Conservation (phyloP, 345 rosid genomes). For the Eucalyptus sideroxylon region DNA sequence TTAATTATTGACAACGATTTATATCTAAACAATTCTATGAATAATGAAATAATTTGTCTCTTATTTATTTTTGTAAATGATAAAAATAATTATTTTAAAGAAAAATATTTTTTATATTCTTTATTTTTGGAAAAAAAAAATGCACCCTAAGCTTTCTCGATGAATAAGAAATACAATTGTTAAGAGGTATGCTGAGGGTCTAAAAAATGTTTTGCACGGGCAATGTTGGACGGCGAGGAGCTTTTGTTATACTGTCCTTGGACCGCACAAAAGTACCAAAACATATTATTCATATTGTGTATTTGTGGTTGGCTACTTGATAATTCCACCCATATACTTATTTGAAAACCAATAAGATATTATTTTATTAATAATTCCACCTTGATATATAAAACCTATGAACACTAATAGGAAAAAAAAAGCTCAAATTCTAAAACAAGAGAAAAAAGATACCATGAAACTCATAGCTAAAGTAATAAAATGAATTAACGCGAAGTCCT, state of each 20-base stretch:
- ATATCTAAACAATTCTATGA: too few species aligned
- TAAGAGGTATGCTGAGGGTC: too few species aligned
- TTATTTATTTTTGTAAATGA: too few species aligned
- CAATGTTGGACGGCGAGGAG: not conserved
- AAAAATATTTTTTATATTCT: too few species aligned
- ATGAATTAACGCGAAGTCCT: not conserved
- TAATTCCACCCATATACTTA: not conserved
- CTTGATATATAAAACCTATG: not conserved
- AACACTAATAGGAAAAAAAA: not conserved
- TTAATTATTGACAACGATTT: too few species aligned
- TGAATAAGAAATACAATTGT: too few species aligned
- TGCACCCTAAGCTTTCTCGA: not conserved
- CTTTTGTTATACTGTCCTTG: not conserved
- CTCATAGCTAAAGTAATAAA: not conserved
- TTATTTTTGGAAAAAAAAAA: too few species aligned
- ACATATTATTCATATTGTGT: not conserved
- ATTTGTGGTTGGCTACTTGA: not conserved
- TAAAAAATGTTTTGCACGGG: too few species aligned
- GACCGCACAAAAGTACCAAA: not conserved
- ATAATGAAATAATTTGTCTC: too few species aligned
- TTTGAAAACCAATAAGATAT: not conserved
- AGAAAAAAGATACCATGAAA: not conserved
- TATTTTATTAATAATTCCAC: not conserved
- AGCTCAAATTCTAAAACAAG: not conserved
- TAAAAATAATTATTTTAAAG: too few species aligned